These are phyloP conservation scores for Syzygium jambos DNA, from an alignment of 345 rosid genomes.

Conservation along the genomic window DNA sequence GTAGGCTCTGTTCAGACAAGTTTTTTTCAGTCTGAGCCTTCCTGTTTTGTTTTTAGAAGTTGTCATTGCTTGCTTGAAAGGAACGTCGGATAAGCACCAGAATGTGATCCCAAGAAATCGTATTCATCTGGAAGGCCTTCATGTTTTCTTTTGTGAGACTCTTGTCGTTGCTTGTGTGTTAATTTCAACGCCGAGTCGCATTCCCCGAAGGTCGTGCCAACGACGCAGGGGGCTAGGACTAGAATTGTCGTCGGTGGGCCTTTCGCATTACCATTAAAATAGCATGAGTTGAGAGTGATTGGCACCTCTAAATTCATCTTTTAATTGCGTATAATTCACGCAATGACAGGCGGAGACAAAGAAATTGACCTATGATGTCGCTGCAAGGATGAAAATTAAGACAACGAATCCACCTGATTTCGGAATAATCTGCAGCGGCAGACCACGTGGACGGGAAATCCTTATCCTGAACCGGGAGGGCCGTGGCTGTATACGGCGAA, in stretches of 20 bases:
- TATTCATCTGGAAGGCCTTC: too few species aligned
- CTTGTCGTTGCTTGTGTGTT: too few species aligned
- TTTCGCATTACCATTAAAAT: neutral
- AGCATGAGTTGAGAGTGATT: neutral
- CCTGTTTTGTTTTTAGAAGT: too few species aligned
- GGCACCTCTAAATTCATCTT: neutral
- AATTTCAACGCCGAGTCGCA: too few species aligned
- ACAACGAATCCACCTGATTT: neutral
- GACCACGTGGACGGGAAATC: neutral
- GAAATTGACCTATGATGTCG: neutral
- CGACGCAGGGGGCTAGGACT: too few species aligned
- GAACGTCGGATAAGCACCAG: too few species aligned
- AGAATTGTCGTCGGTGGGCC: neutral
- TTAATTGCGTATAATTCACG: neutral
- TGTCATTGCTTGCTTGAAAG: too few species aligned
- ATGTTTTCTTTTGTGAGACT: too few species aligned
- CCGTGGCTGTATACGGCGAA: neutral
- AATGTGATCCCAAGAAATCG: too few species aligned
- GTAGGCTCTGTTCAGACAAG: too few species aligned
- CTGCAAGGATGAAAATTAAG: neutral
- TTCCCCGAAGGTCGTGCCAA: too few species aligned
- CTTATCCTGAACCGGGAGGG: neutral
- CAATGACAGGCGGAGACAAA: neutral
- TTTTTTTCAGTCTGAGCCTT: too few species aligned
- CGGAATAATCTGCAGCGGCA: neutral